Evolutionary conservation across 1,284 basidiomycete genomes (phyloP).

Genomic region (Cystobasidiaceae sp.): DNA sequence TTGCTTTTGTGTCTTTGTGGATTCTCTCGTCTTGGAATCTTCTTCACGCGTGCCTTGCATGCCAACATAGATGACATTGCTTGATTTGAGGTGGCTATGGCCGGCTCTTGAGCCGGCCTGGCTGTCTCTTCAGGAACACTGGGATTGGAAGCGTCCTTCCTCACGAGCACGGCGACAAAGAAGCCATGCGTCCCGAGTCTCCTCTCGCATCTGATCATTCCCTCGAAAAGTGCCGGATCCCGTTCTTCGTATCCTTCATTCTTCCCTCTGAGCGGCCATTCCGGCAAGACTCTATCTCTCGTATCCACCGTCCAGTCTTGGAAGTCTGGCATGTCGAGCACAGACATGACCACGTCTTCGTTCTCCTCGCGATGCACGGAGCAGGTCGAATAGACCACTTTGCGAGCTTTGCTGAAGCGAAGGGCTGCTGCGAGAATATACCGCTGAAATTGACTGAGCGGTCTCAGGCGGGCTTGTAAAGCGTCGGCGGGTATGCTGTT

Average conservation of each 20-base stretch:
- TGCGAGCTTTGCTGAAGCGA: constrained; percentile 63
- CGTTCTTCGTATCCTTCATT: constrained; percentile 45
- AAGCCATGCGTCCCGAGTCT: constrained; percentile 88
- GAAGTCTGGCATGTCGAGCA: constrained; percentile 68
- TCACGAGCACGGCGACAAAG: constrained; percentile 81
- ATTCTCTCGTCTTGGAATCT: neutral
- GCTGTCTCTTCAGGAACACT: no score
- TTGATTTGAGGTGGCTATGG: neutral
- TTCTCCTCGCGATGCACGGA: constrained; percentile 87
- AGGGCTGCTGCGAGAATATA: constrained; percentile 91
- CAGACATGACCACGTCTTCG: constrained; percentile 71
- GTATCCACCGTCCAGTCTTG: constrained; percentile 65
- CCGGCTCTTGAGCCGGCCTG: neutral
- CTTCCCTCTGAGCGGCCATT: constrained; percentile 72
- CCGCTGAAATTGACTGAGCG: constrained; percentile 81
- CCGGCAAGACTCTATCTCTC: constrained; percentile 61
- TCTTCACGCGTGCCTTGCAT: neutral
- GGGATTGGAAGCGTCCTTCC: no score
- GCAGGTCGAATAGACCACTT: constrained; percentile 94
- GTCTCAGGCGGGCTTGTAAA: constrained; percentile 63
- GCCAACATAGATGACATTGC: neutral
- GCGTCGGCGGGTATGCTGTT: constrained; percentile 47
- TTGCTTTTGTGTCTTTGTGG: neutral
- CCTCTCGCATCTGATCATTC: constrained; percentile 75
- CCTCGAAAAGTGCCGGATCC: constrained; percentile 57